Percentiles rank a stretch among this genome's conserved stretches.
Evolutionary conservation across 169 alveolate genomes (phyloP).

Genomic region (Haemoproteus tartakovskyi): DNA sequence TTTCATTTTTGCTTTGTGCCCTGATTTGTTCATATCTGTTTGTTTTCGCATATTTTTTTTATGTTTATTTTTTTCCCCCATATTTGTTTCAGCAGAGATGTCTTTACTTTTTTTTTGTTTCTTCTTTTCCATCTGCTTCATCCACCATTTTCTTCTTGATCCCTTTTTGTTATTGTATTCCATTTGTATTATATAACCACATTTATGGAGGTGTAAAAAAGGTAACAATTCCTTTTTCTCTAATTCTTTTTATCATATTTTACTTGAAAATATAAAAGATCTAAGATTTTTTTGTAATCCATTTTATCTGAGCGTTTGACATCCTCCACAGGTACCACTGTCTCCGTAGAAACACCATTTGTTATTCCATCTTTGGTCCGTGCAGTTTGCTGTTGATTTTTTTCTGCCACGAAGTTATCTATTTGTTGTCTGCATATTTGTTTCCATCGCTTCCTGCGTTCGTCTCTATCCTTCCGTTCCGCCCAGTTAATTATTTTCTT

Average conservation of each 20-base stretch:
- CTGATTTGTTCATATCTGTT: neutral
- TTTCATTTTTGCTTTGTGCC: neutral
- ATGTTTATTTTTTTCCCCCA: neutral
- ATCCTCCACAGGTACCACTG: too few relatives aligned
- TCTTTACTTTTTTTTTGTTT: neutral
- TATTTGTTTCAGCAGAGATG: neutral
- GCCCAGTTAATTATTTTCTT: too few relatives aligned
- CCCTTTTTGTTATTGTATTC: conserved; percentile 17
- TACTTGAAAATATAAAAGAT: conserved; percentile 13
- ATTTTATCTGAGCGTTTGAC: conserved; percentile 11
- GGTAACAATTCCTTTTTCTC: neutral
- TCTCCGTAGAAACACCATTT: too few relatives aligned
- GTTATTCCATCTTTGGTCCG: too few relatives aligned
- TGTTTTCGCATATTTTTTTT: neutral
- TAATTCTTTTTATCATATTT: conserved; percentile 4
- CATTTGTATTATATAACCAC: conserved; percentile 56
- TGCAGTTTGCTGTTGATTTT: too few relatives aligned
- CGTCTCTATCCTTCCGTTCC: too few relatives aligned
- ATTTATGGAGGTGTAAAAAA: conserved; percentile 8
- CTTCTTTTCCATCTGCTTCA: too few relatives aligned
- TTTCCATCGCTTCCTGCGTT: too few relatives aligned
- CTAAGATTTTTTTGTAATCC: conserved; percentile 5
- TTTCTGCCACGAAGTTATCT: too few relatives aligned
- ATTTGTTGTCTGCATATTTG: too few relatives aligned
- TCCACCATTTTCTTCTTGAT: too few relatives aligned